phyloP scores from a whole-genome alignment of 2,329 filamentous ascomycete genomes.

The Fragosphaeria purpurea region DNA sequence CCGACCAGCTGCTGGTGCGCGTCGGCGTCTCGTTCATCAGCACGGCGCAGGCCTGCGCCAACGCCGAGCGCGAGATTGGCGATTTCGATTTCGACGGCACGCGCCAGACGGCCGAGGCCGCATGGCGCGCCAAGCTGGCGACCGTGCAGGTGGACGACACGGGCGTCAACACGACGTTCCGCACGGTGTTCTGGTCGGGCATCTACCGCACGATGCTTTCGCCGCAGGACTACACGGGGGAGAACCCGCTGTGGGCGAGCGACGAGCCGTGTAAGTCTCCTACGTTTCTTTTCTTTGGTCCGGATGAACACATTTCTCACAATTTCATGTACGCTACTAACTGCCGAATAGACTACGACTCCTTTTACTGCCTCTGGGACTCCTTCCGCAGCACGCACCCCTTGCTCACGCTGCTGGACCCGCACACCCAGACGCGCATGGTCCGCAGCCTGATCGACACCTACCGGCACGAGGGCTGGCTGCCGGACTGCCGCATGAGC shows the following conservation, averaged over 20 bases:
- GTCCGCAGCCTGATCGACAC: slow-evolving; percentile 59
- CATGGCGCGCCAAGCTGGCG: slow-evolving; percentile 47
- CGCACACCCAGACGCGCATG: slow-evolving; percentile 50
- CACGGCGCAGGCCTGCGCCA: slow-evolving; percentile 48
- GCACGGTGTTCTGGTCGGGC: slow-evolving; percentile 61
- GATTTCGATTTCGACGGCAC: slow-evolving; percentile 45
- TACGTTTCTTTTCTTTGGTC: no score
- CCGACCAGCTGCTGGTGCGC: slow-evolving; percentile 44
- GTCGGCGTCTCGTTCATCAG: slow-evolving; percentile 57
- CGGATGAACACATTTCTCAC: no score
- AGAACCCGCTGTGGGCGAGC: slow-evolving; percentile 55
- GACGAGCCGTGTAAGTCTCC: slow-evolving; percentile 39
- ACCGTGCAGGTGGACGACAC: slow-evolving; percentile 40
- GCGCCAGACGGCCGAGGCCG: slow-evolving; percentile 36
- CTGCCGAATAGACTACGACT: slow-evolving; percentile 44
- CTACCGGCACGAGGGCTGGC: slow-evolving; percentile 53
- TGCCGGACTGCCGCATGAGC: slow-evolving; percentile 61
- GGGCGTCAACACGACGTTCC: slow-evolving; percentile 40
- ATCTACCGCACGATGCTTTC: slow-evolving; percentile 59
- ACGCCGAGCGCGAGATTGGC: slow-evolving; percentile 53
- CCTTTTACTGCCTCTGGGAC: slow-evolving; percentile 66
- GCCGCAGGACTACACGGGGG: slow-evolving; percentile 65
- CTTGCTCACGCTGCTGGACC: slow-evolving; percentile 56
- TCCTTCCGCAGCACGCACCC: slow-evolving; percentile 56
- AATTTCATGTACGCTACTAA: neutral